Percentiles rank a stretch among this genome's conserved stretches.
Evolutionary conservation across 345 rosid species (phyloP).

Genomic region (Nasturtium officinale): DNA sequence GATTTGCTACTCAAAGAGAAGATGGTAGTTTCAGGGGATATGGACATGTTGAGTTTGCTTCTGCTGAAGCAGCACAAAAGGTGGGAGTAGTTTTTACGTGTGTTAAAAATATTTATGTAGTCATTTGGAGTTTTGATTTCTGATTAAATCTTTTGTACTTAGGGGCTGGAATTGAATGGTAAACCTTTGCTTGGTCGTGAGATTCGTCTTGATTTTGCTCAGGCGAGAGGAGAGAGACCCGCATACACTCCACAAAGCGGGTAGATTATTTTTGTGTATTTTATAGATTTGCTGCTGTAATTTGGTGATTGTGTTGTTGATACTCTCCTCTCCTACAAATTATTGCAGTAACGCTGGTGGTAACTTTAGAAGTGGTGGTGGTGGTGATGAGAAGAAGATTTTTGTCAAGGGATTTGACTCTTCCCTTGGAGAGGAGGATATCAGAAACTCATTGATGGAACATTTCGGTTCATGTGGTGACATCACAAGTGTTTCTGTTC

Average conservation of each 20-base stretch:
- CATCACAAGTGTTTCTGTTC: slow-evolving; percentile 59
- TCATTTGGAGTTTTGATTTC: neutral
- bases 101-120: neutral
- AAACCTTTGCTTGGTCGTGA: slow-evolving; percentile 51
- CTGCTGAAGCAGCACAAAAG: slow-evolving; percentile 71
- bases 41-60: slow-evolving; percentile 84
- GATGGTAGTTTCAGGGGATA: slow-evolving; percentile 66
- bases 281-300: neutral
- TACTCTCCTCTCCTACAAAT: neutral
- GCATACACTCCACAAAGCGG: slow-evolving; percentile 72
- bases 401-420: slow-evolving; percentile 71
- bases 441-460: slow-evolving; percentile 52
- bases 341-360: slow-evolving; percentile 49
- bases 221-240: slow-evolving; percentile 75
- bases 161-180: slow-evolving; percentile 74
- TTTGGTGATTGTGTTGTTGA: slow-evolving; percentile 8
- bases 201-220: slow-evolving; percentile 73
- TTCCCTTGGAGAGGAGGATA: slow-evolving; percentile 54
- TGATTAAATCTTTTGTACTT: neutral
- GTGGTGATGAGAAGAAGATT: slow-evolving; percentile 41
- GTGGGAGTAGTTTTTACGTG: slow-evolving; percentile 30
- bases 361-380: slow-evolving; percentile 54
- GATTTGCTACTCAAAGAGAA: slow-evolving; percentile 54
- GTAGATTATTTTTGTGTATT: slow-evolving; percentile 36
- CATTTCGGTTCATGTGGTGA: slow-evolving; percentile 82